A percentile compares a stretch with the other conserved stretches of the same genome.
Evolutionary conservation across 2,329 filamentous ascomycete genomes (phyloP).

Genomic region (Ceratocystis destructans): DNA sequence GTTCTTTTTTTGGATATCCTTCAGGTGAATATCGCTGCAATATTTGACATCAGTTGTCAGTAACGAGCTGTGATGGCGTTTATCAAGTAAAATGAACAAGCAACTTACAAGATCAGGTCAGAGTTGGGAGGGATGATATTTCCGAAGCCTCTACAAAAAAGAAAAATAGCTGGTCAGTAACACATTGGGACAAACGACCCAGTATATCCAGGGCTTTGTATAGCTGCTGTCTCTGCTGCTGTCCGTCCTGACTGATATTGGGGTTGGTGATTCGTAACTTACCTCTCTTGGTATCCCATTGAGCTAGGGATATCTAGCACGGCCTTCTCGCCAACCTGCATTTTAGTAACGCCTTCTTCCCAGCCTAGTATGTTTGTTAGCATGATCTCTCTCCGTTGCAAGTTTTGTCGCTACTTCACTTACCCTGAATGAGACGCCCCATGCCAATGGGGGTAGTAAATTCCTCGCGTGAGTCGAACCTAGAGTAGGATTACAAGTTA

Average conservation of each 20-base stretch:
- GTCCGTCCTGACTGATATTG: not conserved
- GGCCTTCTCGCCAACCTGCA: constrained; percentile 85
- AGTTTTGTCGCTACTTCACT: constrained; percentile 19
- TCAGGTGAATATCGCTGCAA: constrained; percentile 53
- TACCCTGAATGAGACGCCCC: constrained; percentile 78
- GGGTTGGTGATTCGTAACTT: constrained; percentile 25
- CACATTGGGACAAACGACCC: not conserved
- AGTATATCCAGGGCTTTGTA: not conserved
- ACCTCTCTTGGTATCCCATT: constrained; percentile 50
- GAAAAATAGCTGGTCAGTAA: not conserved
- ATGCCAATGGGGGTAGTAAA: constrained; percentile 69
- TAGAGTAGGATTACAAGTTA: constrained; percentile 32
- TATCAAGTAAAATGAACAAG: not conserved
- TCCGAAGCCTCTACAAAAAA: constrained; percentile 53
- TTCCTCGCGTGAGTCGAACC: constrained; percentile 61
- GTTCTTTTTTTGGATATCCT: constrained; percentile 40
- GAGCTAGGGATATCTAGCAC: constrained; percentile 67
- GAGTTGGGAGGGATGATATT: constrained; percentile 61
- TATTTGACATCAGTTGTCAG: constrained; percentile 18
- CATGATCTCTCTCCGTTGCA: not conserved
- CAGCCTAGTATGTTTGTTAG: constrained; percentile 39
- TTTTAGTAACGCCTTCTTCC: constrained; percentile 73
- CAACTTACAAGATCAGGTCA: constrained; percentile 69
- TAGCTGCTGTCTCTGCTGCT: not conserved
- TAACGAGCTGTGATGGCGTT: not conserved